A percentile compares a stretch with the other conserved stretches of the same genome.
Evolutionary conservation across 2,329 filamentous ascomycete species (phyloP).

Genomic region (Alternaria brassicae): DNA sequence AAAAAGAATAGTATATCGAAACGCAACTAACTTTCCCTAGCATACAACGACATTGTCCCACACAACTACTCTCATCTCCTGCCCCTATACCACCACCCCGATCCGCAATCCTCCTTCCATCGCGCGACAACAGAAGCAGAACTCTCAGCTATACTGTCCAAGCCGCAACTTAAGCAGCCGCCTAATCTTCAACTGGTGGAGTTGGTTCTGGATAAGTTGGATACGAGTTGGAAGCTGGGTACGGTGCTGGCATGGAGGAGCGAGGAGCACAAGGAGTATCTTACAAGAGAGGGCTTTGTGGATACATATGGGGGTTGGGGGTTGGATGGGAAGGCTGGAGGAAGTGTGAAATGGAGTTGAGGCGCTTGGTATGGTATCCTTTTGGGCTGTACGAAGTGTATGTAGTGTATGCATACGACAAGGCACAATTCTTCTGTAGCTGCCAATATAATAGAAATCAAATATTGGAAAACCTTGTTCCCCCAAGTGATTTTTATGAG

Average conservation of each 20-base stretch:
- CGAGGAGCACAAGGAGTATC: slow-evolving; percentile 43
- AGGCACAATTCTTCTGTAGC: too few relatives aligned
- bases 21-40: slow-evolving; percentile 17
- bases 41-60: slow-evolving; percentile 52
- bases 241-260: slow-evolving; percentile 51
- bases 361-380: not conserved
- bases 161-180: slow-evolving; percentile 41
- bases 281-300: slow-evolving; percentile 51
- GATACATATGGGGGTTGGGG: slow-evolving; percentile 46
- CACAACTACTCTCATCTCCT: slow-evolving; percentile 52
- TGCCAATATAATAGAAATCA: too few relatives aligned
- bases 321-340: slow-evolving; percentile 26
- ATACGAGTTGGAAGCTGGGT: slow-evolving; percentile 42
- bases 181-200: slow-evolving; percentile 51
- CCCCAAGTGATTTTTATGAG: too few relatives aligned
- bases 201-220: slow-evolving; percentile 49
- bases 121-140: slow-evolving; percentile 49
- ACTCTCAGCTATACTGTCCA: slow-evolving; percentile 45
- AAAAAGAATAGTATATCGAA: not conserved
- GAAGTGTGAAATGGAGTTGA: slow-evolving; percentile 36
- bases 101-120: slow-evolving; percentile 45
- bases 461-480: too few relatives aligned
- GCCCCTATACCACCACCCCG: slow-evolving; percentile 49
- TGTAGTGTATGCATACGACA: not conserved
- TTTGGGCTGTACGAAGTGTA: not conserved